Evolutionary conservation across 2,329 filamentous ascomycete genomes (phyloP).

Genomic region (Graphilbum fragrans): DNA sequence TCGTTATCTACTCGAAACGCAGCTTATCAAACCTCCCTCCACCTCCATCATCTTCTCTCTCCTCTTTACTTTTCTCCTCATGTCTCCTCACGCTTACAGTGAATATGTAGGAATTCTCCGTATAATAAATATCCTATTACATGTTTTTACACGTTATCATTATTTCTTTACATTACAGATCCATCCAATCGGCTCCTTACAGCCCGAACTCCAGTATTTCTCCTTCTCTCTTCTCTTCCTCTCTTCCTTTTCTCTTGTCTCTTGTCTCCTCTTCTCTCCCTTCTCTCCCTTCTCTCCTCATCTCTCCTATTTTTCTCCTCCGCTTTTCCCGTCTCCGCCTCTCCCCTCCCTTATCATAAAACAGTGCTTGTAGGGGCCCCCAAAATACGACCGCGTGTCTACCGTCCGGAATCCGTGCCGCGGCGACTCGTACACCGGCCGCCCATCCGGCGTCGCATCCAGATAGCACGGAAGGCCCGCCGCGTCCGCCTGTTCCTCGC

Average conservation of each 20-base stretch:
- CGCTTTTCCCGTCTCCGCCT: background rate
- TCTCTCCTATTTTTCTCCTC: background rate
- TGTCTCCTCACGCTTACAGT: no score
- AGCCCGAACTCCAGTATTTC: background rate
- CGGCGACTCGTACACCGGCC: constrained; percentile 27
- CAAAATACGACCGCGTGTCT: constrained; percentile 23
- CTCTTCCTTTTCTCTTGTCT: no score
- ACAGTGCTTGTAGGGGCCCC: constrained; percentile 18
- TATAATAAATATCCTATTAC: no score
- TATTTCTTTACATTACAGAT: no score
- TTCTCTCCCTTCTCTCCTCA: background rate
- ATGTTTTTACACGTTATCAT: no score
- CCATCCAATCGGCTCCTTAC: no score
- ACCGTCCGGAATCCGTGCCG: constrained; percentile 32
- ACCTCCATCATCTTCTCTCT: no score
- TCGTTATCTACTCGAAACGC: no score
- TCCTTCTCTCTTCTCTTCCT: background rate
- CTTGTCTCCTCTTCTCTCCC: background rate
- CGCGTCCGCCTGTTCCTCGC: constrained; percentile 29
- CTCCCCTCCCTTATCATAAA: constrained; percentile 19
- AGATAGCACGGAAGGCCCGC: constrained; percentile 31
- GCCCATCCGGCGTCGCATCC: constrained; percentile 35
- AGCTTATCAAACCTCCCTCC: no score
- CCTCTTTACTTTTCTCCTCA: no score
- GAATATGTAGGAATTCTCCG: no score